Evolutionary conservation across 768 basidiomycete genomes (phyloP).

Genomic region (Suillus lakei): DNA sequence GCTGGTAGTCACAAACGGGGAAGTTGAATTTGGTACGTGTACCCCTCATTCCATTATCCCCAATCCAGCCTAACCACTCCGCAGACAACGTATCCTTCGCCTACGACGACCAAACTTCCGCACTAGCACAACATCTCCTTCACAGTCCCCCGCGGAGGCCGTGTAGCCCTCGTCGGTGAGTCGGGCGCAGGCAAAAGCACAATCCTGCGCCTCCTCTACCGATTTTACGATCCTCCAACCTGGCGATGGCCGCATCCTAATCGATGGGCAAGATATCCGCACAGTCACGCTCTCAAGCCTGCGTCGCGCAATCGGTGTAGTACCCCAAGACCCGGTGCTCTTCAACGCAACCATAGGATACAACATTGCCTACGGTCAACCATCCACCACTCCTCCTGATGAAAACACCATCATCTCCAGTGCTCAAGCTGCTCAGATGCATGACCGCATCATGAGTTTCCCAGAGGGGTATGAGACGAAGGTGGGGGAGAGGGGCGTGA

Average conservation of each 20-base stretch:
- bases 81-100: conserved; percentile 86
- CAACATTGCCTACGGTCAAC: conserved; percentile 66
- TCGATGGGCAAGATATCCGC: conserved; percentile 88
- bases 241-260: conserved; percentile 78
- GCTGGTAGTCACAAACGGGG: conserved; percentile 71
- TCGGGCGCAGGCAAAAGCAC: conserved; percentile 85
- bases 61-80: conserved; percentile 6
- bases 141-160: conserved; percentile 83
- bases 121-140: conserved; percentile 83
- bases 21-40: conserved; percentile 84
- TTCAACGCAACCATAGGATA: conserved; percentile 75
- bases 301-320: conserved; percentile 83
- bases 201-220: conserved; percentile 83
- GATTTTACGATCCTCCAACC: conserved; percentile 89
- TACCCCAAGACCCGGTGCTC: conserved; percentile 65
- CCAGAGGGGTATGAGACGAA: conserved; percentile 86
- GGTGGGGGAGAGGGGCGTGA: conserved; percentile 88
- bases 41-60: background rate
- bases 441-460: conserved; percentile 83
- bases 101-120: conserved; percentile 71
- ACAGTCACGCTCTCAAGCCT: conserved; percentile 84
- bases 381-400: conserved; percentile 63
- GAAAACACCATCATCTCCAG: conserved; percentile 70
- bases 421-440: conserved; percentile 84
- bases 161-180: conserved; percentile 89